Evolutionary conservation across 257 asterid species (phyloP), one percentile per base, ranked within the genome.

Genomic region (Ballota nigra): DNA sequence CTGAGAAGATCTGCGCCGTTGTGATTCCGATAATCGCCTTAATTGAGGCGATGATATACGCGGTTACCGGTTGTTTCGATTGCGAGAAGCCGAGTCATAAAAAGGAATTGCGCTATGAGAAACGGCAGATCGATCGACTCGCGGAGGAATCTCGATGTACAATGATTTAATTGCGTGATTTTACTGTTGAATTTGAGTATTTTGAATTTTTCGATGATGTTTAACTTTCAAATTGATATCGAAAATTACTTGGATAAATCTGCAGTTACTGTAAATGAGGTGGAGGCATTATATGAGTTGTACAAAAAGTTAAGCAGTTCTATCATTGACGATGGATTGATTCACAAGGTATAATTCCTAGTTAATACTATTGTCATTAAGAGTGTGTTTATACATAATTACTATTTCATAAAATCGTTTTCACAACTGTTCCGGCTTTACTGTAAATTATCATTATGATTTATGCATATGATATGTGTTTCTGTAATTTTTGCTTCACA

Each of bases 251-350:
- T 57, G 16, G 66, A 22, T 56, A 5, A 11, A 12, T 34, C 36
- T 83, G 84, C 91, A 91, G 98, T 91, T 74, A 73, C 82, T 8
- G 79, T 91, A 8, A 89, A 90, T 77, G 98, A 93, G 78, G 81
- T 93, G 70, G 97, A 91, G 76, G 96, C 97, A 33, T 75, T 93
- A 68, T 69, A 83, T 71, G 96, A 93, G 90, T 69, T 93, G 84
- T 93, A 83, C 78, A 91, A 93, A 84, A 80, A 86, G 85, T 73
- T 91, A 52, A 91, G 98, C 51, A 69, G 98, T 63, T 87, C 94
- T 0, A 87, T 93, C 56, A 85, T 89, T 16, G 96, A 87, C 52
- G 97, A 93, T n/a, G 98, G 96, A 8, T 86, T 87, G 78, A 91
- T 93, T 63, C 93, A 91, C 56, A 93, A 93, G 96, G 97, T 86